These are phyloP conservation scores for Neurospora terricola DNA, from an alignment of 495 filamentous ascomycete species.

Conservation along the genomic window DNA sequence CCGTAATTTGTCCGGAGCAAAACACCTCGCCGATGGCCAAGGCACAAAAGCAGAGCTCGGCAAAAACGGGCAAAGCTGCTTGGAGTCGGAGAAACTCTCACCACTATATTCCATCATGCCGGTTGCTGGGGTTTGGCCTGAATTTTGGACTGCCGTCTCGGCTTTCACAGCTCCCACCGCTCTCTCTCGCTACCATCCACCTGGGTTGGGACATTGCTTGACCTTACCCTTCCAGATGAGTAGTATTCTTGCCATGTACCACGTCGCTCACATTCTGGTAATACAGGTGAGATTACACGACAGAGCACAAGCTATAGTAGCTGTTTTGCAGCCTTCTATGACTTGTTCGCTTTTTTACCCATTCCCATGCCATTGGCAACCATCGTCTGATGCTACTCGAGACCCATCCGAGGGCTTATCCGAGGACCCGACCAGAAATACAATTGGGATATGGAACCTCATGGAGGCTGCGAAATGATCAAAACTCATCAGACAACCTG, in stretches of 20 bases:
- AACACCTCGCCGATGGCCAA: background rate
- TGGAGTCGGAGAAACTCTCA: background rate
- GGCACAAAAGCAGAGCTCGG: background rate
- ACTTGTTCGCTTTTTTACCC: background rate
- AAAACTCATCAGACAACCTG: background rate
- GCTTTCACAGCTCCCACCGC: no score
- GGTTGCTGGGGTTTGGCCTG: background rate
- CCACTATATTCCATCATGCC: background rate
- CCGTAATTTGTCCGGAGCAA: background rate
- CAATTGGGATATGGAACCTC: background rate
- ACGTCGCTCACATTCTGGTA: background rate
- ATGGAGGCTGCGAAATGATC: background rate
- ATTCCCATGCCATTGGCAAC: slow-evolving; percentile 5
- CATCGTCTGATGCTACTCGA: slow-evolving; percentile 13
- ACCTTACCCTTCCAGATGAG: background rate
- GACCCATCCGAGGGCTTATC: slow-evolving; percentile 9
- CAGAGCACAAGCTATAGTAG: slow-evolving; percentile 9
- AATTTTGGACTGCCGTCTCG: background rate
- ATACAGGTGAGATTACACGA: slow-evolving; percentile 7
- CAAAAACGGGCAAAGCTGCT: background rate
- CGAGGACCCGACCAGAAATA: background rate
- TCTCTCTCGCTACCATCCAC: background rate
- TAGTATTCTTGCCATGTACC: background rate
- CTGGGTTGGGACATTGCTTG: background rate
- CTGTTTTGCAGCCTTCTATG: slow-evolving; percentile 11